phyloP scores from a whole-genome alignment of 2,329 filamentous ascomycete species.

The Hypoxylon sp. region DNA sequence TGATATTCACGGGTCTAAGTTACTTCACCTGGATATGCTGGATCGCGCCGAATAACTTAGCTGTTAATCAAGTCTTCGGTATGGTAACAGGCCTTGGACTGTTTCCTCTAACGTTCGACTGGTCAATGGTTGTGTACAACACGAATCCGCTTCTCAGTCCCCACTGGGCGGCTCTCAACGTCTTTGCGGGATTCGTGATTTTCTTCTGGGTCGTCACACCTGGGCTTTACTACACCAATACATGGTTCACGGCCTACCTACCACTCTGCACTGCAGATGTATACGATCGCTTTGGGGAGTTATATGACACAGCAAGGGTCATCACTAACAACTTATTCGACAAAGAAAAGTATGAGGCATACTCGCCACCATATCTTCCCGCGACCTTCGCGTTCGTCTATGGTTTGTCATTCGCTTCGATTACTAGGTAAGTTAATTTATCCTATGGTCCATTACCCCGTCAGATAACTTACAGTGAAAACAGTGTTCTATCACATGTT shows the following conservation, averaged over 20 bases:
- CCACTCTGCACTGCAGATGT: slow-evolving; percentile 61
- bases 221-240: slow-evolving; percentile 57
- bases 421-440: slow-evolving; percentile 38
- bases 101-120: slow-evolving; percentile 55
- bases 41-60: slow-evolving; percentile 56
- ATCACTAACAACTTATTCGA: slow-evolving; percentile 57
- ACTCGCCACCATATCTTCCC: slow-evolving; percentile 52
- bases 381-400: slow-evolving; percentile 43
- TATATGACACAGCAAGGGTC: slow-evolving; percentile 59
- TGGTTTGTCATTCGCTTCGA: slow-evolving; percentile 43
- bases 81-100: slow-evolving; percentile 53
- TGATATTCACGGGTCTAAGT: slow-evolving; percentile 55
- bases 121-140: slow-evolving; percentile 51
- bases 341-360: slow-evolving; percentile 56
- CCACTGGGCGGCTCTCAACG: slow-evolving; percentile 57
- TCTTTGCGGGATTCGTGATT: slow-evolving; percentile 52
- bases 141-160: slow-evolving; percentile 53
- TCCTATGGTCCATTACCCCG: background rate
- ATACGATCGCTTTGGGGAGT: slow-evolving; percentile 60
- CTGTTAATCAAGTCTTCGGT: slow-evolving; percentile 59
- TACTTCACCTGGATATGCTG: slow-evolving; percentile 59
- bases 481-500: slow-evolving; percentile 45
- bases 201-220: slow-evolving; percentile 58
- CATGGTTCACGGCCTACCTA: slow-evolving; percentile 60
- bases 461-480: slow-evolving; percentile 7